Evolutionary conservation across 2,329 filamentous ascomycete species (phyloP).

Genomic region (Aspergillus sp.): DNA sequence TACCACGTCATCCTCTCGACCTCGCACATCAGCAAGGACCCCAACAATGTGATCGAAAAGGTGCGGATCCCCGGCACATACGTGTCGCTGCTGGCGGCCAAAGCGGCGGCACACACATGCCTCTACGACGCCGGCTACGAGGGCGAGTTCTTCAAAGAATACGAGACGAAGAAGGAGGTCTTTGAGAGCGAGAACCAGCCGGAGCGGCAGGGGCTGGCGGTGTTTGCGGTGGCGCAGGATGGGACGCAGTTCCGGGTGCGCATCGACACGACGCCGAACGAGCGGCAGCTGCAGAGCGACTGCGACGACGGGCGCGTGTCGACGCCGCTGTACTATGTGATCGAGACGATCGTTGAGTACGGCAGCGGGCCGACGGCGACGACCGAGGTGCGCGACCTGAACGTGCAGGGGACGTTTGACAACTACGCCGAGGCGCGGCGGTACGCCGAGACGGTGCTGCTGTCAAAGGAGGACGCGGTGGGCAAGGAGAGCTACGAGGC

Average conservation of each 20-base stretch:
- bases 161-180: conserved; percentile 18
- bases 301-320: conserved; percentile 23
- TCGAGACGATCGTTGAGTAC: conserved; percentile 24
- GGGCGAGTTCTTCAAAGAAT: conserved; percentile 26
- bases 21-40: conserved; percentile 22
- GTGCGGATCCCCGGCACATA: conserved; percentile 26
- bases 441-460: conserved; percentile 19
- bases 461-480: conserved; percentile 16
- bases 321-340: conserved; percentile 26
- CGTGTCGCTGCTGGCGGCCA: conserved; percentile 21
- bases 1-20: conserved; percentile 27
- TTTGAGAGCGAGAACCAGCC: conserved; percentile 9
- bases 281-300: conserved; percentile 9
- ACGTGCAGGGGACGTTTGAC: conserved; percentile 22
- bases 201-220: conserved; percentile 15
- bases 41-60: conserved; percentile 24
- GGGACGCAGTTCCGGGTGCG: conserved; percentile 26
- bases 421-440: conserved; percentile 24
- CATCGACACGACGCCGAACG: conserved; percentile 23
- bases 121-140: conserved; percentile 31
- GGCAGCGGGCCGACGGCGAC: conserved; percentile 14
- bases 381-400: conserved; percentile 16
- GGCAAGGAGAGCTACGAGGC: conserved; percentile 24
- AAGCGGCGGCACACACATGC: conserved; percentile 24
- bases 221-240: conserved; percentile 23